Evolutionary conservation across 2,329 filamentous ascomycete species (phyloP).

Genomic region (Sclerotiophoma versabilis): DNA sequence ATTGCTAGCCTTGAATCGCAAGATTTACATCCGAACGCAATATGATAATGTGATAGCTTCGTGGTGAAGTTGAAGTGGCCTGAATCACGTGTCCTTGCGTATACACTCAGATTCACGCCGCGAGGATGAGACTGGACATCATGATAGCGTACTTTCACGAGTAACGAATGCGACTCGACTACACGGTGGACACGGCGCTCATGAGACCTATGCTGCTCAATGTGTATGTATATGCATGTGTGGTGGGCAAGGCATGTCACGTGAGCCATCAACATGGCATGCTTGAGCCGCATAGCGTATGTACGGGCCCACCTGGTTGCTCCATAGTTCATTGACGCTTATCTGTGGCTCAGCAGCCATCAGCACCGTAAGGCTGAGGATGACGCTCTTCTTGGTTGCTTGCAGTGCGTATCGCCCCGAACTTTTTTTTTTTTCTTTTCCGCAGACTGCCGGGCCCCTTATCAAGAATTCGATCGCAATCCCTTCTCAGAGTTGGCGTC

Average conservation of each 20-base stretch:
- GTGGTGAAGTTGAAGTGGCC: too few species aligned
- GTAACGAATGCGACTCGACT: too few species aligned
- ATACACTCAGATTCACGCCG: too few species aligned
- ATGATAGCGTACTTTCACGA: too few species aligned
- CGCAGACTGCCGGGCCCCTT: constrained; percentile 8
- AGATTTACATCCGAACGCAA: too few species aligned
- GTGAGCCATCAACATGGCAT: background rate
- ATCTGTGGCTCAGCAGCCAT: constrained; percentile 11
- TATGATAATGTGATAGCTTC: too few species aligned
- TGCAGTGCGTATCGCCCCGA: constrained; percentile 5
- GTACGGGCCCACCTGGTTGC: constrained; percentile 8
- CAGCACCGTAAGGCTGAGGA: background rate
- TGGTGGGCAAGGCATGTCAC: background rate
- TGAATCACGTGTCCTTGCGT: too few species aligned
- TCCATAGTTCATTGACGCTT: constrained; percentile 11
- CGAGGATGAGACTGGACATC: too few species aligned
- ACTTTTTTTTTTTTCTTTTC: background rate
- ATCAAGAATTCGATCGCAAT: background rate
- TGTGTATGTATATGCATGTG: too few species aligned
- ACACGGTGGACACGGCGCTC: too few species aligned
- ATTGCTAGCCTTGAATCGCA: too few species aligned
- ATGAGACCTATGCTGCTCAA: too few species aligned
- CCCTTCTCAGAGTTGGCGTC: background rate
- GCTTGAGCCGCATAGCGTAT: constrained; percentile 3
- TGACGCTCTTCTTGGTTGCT: background rate